A percentile compares a stretch with the other conserved stretches of the same genome.
These are phyloP conservation scores for Boletus coccyginus DNA, from an alignment of 768 basidiomycete species.

Conservation along the genomic window DNA sequence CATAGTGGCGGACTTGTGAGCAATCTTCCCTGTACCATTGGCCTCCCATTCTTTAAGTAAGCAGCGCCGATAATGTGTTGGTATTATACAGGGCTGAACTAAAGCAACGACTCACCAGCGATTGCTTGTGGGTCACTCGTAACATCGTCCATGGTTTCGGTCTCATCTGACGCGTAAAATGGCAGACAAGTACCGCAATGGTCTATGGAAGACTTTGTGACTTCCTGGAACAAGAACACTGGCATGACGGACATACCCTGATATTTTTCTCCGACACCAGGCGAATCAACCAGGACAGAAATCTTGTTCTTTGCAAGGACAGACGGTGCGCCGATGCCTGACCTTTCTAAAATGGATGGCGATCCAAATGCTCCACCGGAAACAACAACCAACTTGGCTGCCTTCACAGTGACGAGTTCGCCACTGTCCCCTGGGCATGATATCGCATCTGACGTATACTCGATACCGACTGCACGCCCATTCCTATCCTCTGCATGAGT, in stretches of 20 bases:
- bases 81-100: background rate
- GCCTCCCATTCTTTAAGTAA: constrained; percentile 32
- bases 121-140: too few relatives aligned
- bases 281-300: constrained; percentile 54
- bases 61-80: constrained; percentile 19
- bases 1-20: constrained; percentile 45
- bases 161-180: too few relatives aligned
- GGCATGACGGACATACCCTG: constrained; percentile 36
- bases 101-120: too few relatives aligned
- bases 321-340: constrained; percentile 60
- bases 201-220: background rate
- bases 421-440: constrained; percentile 15
- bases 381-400: constrained; percentile 44
- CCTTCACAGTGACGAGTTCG: constrained; percentile 21
- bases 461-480: constrained; percentile 37
- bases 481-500: constrained; percentile 17
- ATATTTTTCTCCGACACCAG: constrained; percentile 75
- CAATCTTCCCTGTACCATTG: constrained; percentile 46
- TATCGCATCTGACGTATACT: constrained; percentile 30
- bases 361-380: constrained; percentile 56
- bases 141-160: too few relatives aligned
- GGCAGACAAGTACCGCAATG: too few relatives aligned
- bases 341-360: constrained; percentile 55
- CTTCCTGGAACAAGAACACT: background rate
- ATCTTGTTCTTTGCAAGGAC: constrained; percentile 49